Conservation (phyloP, 352 stramenopile genomes). For the Phytopythium mirpurense region DNA sequence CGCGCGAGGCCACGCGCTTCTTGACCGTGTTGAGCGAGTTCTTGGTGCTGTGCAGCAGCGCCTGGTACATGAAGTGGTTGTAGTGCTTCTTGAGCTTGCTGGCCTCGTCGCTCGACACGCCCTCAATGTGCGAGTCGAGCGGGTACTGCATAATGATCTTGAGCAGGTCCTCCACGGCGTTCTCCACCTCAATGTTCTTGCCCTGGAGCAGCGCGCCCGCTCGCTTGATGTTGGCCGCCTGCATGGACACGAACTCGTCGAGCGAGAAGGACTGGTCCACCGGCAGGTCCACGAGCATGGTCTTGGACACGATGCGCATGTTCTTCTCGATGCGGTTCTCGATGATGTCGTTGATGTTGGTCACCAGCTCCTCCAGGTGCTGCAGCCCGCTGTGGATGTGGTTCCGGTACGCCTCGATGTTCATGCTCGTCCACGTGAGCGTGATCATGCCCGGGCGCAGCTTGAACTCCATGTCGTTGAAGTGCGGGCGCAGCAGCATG, state of each 20-base stretch:
- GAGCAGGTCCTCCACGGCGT: constrained; percentile 96
- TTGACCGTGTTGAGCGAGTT: constrained; percentile 98
- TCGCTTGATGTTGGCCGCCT: constrained; percentile 91
- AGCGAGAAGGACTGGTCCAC: constrained; percentile 96
- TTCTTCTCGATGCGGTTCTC: constrained; percentile 99
- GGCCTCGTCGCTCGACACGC: constrained; percentile 91
- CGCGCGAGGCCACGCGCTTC: constrained; percentile 93
- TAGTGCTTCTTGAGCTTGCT: constrained; percentile 98
- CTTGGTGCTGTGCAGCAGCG: constrained; percentile 96
- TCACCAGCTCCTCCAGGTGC: constrained; percentile 96
- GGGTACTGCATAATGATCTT: constrained; percentile 95
- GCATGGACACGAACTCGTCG: constrained; percentile 97
- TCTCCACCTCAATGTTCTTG: constrained; percentile 98
- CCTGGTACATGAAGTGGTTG: constrained; percentile 99
- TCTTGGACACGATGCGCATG: constrained; percentile 97
- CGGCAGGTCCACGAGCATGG: constrained; percentile 95
- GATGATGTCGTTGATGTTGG: constrained; percentile 99
- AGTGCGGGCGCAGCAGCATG: constrained; percentile 94
- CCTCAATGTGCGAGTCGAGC: constrained; percentile 94
- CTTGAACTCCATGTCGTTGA: constrained; percentile 99
- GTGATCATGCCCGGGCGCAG: constrained; percentile 98
- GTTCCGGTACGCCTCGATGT: constrained; percentile 97
- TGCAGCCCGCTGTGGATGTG: constrained; percentile 91
- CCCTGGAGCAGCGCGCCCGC: constrained; percentile 92
- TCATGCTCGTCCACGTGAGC: constrained; percentile 99